phyloP scores from a whole-genome alignment of 306 rosid genomes.

The Sechiopsis laciniata region DNA sequence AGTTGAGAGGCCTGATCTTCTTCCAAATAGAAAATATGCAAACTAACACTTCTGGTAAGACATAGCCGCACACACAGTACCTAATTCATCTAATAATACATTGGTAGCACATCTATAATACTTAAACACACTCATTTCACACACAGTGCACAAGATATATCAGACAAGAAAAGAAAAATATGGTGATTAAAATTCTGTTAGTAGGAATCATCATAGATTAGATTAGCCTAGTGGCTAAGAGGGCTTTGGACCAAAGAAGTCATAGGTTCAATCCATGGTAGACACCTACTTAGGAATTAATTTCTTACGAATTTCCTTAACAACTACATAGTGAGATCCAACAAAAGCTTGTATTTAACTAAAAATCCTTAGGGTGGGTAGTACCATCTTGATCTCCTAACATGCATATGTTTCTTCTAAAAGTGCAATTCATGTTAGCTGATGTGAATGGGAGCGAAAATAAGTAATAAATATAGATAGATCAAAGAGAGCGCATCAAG shows the following conservation, averaged over 20 bases:
- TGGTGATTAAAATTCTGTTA: background rate
- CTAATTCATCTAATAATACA: background rate
- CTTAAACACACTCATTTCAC: background rate
- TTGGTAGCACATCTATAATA: background rate
- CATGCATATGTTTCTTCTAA: background rate
- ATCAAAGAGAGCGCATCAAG: constrained; percentile 16
- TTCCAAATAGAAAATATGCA: background rate
- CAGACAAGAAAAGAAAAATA: background rate
- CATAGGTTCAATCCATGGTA: no score
- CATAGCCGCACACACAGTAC: background rate
- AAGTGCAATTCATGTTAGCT: background rate
- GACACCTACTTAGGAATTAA: no score
- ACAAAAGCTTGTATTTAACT: background rate
- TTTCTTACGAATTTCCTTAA: no score
- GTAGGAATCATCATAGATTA: background rate
- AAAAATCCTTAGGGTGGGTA: background rate
- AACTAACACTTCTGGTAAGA: background rate
- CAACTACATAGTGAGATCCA: background rate
- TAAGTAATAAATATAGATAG: background rate
- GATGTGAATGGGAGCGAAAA: background rate
- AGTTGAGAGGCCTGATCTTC: background rate
- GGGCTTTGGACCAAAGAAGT: no score
- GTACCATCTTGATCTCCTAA: background rate
- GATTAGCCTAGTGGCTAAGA: no score
- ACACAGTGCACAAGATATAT: background rate